Evolutionary conservation across 1,284 basidiomycete genomes (phyloP).

Genomic region (Rhodofomes roseus): DNA sequence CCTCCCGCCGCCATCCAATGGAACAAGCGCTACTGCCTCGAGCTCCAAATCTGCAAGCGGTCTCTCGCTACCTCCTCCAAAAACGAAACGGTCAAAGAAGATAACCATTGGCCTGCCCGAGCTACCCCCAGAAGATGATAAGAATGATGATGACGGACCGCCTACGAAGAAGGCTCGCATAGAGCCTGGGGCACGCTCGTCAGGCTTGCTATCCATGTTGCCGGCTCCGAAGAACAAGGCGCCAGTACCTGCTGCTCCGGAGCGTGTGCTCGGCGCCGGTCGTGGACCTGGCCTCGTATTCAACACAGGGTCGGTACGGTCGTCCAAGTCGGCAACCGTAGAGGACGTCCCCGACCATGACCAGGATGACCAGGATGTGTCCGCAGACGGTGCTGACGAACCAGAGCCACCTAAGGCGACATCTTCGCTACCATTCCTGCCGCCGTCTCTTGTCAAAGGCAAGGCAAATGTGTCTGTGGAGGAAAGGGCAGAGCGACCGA

Average conservation of each 20-base stretch:
- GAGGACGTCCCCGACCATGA: conserved; percentile 20
- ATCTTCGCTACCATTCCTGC: conserved; percentile 46
- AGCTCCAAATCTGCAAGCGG: conserved; percentile 26
- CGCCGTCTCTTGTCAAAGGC: conserved; percentile 54
- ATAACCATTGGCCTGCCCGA: conserved; percentile 66
- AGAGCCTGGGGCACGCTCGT: conserved; percentile 53
- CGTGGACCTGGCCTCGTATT: conserved; percentile 58
- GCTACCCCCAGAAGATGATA: conserved; percentile 38
- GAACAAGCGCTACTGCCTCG: conserved; percentile 19
- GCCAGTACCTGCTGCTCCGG: conserved; percentile 37
- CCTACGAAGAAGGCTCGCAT: conserved; percentile 60
- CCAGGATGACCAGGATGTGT: background rate
- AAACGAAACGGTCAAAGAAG: conserved; percentile 52
- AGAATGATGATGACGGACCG: conserved; percentile 40
- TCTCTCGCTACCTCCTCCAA: conserved; percentile 33
- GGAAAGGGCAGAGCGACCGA: conserved; percentile 34
- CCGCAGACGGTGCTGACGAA: conserved; percentile 10
- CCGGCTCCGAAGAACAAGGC: conserved; percentile 67
- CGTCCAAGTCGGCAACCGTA: conserved; percentile 13
- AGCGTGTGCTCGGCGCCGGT: conserved; percentile 64
- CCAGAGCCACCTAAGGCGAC: conserved; percentile 14
- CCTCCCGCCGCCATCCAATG: conserved; percentile 31
- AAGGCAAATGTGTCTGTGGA: conserved; percentile 60
- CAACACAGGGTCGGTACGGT: conserved; percentile 29
- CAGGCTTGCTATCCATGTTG: conserved; percentile 68